A percentile compares a stretch with the other conserved stretches of the same genome.
These are phyloP conservation scores for Wallemia ichthyophaga DNA, from an alignment of 1,284 basidiomycete species.

Conservation along the genomic window DNA sequence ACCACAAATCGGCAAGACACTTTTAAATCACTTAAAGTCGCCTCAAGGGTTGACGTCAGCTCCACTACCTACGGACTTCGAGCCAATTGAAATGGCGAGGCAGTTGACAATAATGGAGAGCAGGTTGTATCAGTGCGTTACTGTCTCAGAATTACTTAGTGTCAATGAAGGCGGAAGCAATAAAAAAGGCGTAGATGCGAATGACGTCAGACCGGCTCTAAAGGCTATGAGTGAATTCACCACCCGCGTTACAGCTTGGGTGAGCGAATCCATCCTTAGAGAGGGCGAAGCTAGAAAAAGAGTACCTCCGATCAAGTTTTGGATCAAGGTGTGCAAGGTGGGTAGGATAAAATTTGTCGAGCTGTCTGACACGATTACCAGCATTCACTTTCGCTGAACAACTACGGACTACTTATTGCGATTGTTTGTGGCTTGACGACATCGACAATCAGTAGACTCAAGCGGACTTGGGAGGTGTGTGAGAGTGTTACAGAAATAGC, in stretches of 20 bases:
- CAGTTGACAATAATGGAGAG: conserved; percentile 86
- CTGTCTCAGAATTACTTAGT: conserved; percentile 65
- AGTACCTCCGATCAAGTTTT: conserved; percentile 54
- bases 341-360: conserved; percentile 15
- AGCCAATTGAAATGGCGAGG: conserved; percentile 61
- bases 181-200: conserved; percentile 23
- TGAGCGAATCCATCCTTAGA: conserved; percentile 56
- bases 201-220: conserved; percentile 30
- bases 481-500: neutral
- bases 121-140: conserved; percentile 57
- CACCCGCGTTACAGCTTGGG: conserved; percentile 86
- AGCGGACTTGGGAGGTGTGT: conserved; percentile 57
- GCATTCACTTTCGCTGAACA: conserved; percentile 68
- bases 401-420: conserved; percentile 85
- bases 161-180: conserved; percentile 20
- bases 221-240: conserved; percentile 69
- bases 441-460: conserved; percentile 67
- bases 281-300: conserved; percentile 65
- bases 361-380: conserved; percentile 14
- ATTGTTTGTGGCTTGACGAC: conserved; percentile 86
- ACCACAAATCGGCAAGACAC: conserved; percentile 52
- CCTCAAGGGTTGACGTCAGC: neutral
- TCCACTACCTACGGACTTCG: conserved; percentile 59
- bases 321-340: conserved; percentile 78
- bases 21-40: conserved; percentile 21